Evolutionary conservation across 352 stramenopile species (phyloP), one percentile per base, ranked within the genome.

Genomic region (Phytopythium litorale): DNA sequence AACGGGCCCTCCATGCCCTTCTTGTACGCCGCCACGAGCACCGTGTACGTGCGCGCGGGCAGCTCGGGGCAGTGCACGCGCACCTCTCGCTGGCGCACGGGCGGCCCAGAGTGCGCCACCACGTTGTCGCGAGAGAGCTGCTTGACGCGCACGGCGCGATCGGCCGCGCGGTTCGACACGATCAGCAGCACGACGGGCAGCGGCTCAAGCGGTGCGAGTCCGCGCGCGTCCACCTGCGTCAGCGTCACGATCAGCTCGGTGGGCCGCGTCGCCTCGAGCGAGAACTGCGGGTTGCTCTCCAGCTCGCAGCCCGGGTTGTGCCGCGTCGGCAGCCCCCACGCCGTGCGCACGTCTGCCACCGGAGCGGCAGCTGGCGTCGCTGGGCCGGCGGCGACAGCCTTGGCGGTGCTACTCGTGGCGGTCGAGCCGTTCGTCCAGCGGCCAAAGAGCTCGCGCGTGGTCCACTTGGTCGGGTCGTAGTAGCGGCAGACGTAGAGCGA

Each of bases 401-500:
- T 56, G 23, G 18, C 28, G 1, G 50, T 35, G 30, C 1, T 37
- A 49, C 42, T 25, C 0, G 42, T 0, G 40, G 40, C 19, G 16
- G 50, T 56, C 13, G 50, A 56, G 9, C 35, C 53, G 53, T 32
- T n/a, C 4, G 38, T 42, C 55, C 55, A 60, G 15, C 25, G 23
- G 42, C 55, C 55, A n/a, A 38, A 52, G 33, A 60, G 12, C 45
- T 87, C 75, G n/a, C 69, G 67, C 4, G 61, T 65, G 16, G 65
- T 73, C 91, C 91, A 97, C 63, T 92, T 96, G 62, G 46, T 60
- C 12, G 89, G 88, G 60, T 98, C 91, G 69, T 98, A 98, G 68
- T 97, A 94, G 11, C 89, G 78, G 59, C 93, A 98, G 30, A 97
- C 71, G 78, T 98, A 98, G 0, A 98, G 66, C 52, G 84, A 91